Evolutionary conservation across 441 rosid species (phyloP).

Genomic region (Macaranga tanarius): DNA sequence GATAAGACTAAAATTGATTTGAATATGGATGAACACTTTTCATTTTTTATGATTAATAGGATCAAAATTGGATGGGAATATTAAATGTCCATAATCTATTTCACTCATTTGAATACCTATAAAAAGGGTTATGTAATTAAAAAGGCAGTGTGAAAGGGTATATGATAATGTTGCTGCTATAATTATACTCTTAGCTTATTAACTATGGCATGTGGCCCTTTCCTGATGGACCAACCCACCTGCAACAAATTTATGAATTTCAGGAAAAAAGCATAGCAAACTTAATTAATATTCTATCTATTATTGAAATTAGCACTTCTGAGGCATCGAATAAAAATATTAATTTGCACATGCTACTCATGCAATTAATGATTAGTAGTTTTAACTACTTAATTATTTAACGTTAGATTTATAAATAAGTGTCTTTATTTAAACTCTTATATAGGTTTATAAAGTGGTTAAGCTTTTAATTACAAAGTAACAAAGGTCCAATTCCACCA

Average conservation of each 20-base stretch:
- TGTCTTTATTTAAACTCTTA: too few species aligned
- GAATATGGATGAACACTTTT: too few species aligned
- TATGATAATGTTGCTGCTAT: not conserved
- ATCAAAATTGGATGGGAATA: not conserved
- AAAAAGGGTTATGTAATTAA: not conserved
- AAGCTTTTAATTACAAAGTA: too few species aligned
- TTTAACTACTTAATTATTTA: too few species aligned
- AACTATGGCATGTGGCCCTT: not conserved
- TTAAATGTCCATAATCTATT: not conserved
- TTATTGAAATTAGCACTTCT: not conserved
- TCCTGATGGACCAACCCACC: not conserved
- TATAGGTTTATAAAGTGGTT: too few species aligned
- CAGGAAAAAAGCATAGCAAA: not conserved
- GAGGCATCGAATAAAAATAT: too few species aligned
- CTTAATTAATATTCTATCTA: too few species aligned
- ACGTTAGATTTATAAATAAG: too few species aligned
- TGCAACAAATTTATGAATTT: not conserved
- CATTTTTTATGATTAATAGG: too few species aligned
- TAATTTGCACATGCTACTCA: constrained; percentile 1
- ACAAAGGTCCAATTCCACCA: too few species aligned
- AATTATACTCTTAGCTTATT: not conserved
- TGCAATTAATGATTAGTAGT: not conserved
- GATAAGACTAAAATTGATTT: too few species aligned
- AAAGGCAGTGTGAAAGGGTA: not conserved
- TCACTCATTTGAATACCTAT: not conserved